These are phyloP conservation scores for Syzygium aromaticum DNA, from an alignment of 345 rosid genomes.

Conservation along the genomic window DNA sequence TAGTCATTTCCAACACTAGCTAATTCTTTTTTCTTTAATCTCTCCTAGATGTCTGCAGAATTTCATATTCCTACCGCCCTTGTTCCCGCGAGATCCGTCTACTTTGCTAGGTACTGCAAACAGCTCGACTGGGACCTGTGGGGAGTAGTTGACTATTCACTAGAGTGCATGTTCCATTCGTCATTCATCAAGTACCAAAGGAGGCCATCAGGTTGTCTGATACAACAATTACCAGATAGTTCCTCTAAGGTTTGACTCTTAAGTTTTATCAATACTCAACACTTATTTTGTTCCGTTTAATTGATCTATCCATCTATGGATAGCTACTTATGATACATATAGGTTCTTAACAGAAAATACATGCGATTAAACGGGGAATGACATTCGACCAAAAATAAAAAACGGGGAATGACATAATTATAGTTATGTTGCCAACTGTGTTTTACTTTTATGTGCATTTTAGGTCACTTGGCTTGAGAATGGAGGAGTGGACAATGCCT, in stretches of 20 bases:
- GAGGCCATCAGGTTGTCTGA: slow-evolving; percentile 46
- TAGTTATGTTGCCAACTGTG: neutral
- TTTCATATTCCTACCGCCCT: slow-evolving; percentile 37
- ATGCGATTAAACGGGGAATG: neutral
- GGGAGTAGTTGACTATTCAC: slow-evolving; percentile 49
- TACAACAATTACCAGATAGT: slow-evolving; percentile 20
- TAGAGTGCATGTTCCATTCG: slow-evolving; percentile 30
- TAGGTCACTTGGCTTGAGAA: slow-evolving; percentile 58
- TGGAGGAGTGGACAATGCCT: slow-evolving; percentile 27
- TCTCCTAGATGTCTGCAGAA: slow-evolving; percentile 30
- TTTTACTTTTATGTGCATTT: neutral
- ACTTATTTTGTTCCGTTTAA: neutral
- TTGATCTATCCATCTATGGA: neutral
- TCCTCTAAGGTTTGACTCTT: slow-evolving; percentile 18
- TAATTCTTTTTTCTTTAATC: neutral
- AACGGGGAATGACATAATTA: neutral
- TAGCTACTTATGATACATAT: neutral
- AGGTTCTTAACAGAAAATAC: neutral
- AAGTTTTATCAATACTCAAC: neutral
- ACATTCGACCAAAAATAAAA: too few relatives aligned
- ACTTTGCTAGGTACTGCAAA: slow-evolving; percentile 36
- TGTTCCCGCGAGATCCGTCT: slow-evolving; percentile 22
- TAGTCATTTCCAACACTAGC: neutral
- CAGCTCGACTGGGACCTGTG: slow-evolving; percentile 15
- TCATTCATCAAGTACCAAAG: slow-evolving; percentile 13